These are phyloP conservation scores for Adenanthera pavonina DNA, from an alignment of 306 rosid genomes.

Conservation along the genomic window DNA sequence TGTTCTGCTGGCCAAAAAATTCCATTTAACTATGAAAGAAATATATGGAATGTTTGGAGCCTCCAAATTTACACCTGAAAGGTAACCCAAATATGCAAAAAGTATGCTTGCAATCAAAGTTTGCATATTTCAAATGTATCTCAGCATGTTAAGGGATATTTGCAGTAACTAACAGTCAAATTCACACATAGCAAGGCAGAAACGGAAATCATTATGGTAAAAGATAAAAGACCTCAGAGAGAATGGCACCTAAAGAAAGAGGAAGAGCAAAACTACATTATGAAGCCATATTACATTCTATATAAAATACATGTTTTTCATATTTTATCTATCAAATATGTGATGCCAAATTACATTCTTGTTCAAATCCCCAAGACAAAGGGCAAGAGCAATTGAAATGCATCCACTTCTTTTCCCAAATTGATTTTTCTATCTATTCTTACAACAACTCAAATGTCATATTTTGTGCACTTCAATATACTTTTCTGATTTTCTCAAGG, in stretches of 20 bases:
- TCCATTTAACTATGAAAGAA: not conserved
- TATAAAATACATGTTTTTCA: too few species aligned
- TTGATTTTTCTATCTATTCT: too few species aligned
- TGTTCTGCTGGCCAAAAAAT: not conserved
- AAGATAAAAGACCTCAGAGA: slow-evolving; percentile 8
- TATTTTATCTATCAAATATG: too few species aligned
- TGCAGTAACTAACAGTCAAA: not conserved
- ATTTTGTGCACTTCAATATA: not conserved
- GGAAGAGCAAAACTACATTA: not conserved
- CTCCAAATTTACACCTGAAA: not conserved
- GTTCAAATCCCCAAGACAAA: too few species aligned
- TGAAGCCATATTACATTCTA: too few species aligned
- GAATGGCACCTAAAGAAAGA: slow-evolving; percentile 19
- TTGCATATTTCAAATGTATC: not conserved
- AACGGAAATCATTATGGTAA: not conserved
- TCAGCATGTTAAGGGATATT: slow-evolving; percentile 7
- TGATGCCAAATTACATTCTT: too few species aligned
- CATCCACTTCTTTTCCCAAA: too few species aligned
- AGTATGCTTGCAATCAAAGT: not conserved
- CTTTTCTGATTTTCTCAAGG: slow-evolving; percentile 5
- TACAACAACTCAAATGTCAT: too few species aligned
- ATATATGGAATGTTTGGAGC: not conserved
- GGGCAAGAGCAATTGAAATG: too few species aligned
- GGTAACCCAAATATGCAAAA: not conserved
- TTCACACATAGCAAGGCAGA: not conserved